These are phyloP conservation scores for Arthroderma sp. DNA, from an alignment of 2,329 filamentous ascomycete genomes.

Conservation along the genomic window DNA sequence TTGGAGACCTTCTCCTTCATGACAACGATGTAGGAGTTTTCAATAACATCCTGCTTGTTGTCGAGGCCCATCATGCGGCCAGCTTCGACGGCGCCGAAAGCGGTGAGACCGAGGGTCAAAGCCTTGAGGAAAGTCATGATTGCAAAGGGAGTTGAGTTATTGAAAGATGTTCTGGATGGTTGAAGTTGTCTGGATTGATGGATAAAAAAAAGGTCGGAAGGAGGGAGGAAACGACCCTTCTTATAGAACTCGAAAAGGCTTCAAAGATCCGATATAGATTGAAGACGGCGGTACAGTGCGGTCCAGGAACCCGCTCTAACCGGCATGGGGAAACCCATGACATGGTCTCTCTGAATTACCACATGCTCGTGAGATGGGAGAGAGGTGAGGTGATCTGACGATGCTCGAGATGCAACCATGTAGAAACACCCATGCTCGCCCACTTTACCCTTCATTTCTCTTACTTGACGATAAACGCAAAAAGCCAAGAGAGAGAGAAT, in stretches of 20 bases:
- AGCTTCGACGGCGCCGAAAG: slow-evolving; percentile 7
- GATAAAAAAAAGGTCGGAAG: not conserved
- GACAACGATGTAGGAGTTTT: slow-evolving; percentile 9
- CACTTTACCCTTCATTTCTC: too few relatives aligned
- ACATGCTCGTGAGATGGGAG: too few relatives aligned
- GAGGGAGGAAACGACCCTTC: not conserved
- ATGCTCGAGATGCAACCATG: too few relatives aligned
- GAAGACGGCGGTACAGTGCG: not conserved
- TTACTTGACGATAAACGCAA: too few relatives aligned
- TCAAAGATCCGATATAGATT: not conserved
- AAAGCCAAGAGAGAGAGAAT: too few relatives aligned
- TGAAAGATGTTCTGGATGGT: not conserved
- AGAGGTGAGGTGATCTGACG: too few relatives aligned
- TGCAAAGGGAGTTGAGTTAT: not conserved
- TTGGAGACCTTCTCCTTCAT: slow-evolving; percentile 9
- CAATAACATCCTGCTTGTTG: slow-evolving; percentile 1
- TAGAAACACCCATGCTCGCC: too few relatives aligned
- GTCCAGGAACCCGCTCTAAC: not conserved
- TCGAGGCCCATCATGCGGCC: slow-evolving; percentile 7
- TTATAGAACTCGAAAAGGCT: not conserved
- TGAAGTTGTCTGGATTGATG: not conserved
- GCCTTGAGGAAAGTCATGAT: slow-evolving; percentile 8
- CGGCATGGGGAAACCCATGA: not conserved
- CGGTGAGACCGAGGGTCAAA: slow-evolving; percentile 8
- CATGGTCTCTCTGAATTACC: too few relatives aligned